Percentiles rank a stretch among this genome's conserved stretches.
These are phyloP conservation scores for Yarrowia hollandica DNA, from an alignment of 805 yeast genomes.

Conservation along the genomic window DNA sequence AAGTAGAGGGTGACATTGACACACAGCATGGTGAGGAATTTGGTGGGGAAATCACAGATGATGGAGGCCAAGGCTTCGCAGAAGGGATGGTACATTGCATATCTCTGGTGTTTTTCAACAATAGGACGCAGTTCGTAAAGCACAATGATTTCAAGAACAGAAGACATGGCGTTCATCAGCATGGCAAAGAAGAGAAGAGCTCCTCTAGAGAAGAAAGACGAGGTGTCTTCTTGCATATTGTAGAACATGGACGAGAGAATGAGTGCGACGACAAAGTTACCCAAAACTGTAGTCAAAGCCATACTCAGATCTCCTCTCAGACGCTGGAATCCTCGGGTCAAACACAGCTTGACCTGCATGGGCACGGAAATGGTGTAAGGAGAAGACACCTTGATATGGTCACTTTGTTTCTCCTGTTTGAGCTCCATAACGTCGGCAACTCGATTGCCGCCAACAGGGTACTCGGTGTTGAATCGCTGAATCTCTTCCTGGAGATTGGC, in stretches of 20 bases:
- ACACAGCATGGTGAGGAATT: constrained; percentile 46
- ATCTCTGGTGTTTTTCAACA: constrained; percentile 59
- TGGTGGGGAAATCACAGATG: constrained; percentile 58
- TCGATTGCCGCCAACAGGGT: constrained; percentile 36
- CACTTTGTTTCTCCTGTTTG: constrained; percentile 38
- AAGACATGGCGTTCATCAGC: constrained; percentile 49
- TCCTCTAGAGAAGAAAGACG: constrained; percentile 57
- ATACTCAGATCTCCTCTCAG: constrained; percentile 54
- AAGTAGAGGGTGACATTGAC: constrained; percentile 57
- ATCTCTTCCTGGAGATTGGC: constrained; percentile 46
- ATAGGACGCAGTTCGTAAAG: constrained; percentile 53
- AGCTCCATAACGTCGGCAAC: constrained; percentile 39
- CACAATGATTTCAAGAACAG: constrained; percentile 48
- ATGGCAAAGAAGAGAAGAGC: constrained; percentile 62
- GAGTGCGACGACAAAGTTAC: constrained; percentile 54
- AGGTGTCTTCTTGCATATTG: constrained; percentile 49
- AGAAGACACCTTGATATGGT: constrained; percentile 41
- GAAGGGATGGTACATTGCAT: constrained; percentile 59
- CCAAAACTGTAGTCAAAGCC: constrained; percentile 46
- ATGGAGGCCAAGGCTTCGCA: constrained; percentile 66
- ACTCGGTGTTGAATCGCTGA: constrained; percentile 41
- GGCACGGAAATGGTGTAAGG: constrained; percentile 46
- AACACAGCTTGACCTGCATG: constrained; percentile 51
- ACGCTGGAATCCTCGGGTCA: constrained; percentile 53
- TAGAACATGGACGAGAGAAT: constrained; percentile 59